Conservation (phyloP, 805 yeast species). For the Pichia nanzhaoensis region DNA sequence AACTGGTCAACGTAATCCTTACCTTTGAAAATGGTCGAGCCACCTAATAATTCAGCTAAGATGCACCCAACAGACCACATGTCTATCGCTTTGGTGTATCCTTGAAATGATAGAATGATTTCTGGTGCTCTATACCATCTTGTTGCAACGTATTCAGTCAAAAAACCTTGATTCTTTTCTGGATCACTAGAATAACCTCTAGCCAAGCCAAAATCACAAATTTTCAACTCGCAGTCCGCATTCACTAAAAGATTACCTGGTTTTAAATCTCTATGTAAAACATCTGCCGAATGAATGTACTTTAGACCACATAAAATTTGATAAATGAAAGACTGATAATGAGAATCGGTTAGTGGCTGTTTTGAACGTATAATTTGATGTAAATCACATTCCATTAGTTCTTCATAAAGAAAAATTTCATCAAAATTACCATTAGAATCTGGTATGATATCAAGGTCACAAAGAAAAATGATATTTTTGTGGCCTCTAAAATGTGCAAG, state of each 20-base stretch:
- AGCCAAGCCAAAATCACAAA: slow-evolving; percentile 95
- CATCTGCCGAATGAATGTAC: slow-evolving; percentile 93
- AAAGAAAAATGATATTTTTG: slow-evolving; percentile 90
- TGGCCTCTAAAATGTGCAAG: slow-evolving; percentile 93
- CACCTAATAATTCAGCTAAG: slow-evolving; percentile 86
- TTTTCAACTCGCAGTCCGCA: slow-evolving; percentile 93
- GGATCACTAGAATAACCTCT: slow-evolving; percentile 82
- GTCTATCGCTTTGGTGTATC: slow-evolving; percentile 94
- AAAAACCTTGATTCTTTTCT: slow-evolving; percentile 82
- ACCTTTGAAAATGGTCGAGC: slow-evolving; percentile 89
- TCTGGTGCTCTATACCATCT: slow-evolving; percentile 99
- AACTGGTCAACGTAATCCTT: slow-evolving; percentile 94
- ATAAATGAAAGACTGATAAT: slow-evolving; percentile 87
- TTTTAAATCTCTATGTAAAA: slow-evolving; percentile 87
- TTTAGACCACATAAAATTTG: slow-evolving; percentile 91
- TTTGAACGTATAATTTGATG: slow-evolving; percentile 94
- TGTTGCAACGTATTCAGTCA: slow-evolving; percentile 97
- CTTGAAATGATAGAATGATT: slow-evolving; percentile 89
- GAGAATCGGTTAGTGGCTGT: slow-evolving; percentile 90
- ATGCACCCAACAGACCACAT: slow-evolving; percentile 98
- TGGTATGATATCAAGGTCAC: slow-evolving; percentile 89
- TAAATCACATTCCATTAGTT: slow-evolving; percentile 97
- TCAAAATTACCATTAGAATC: slow-evolving; percentile 64
- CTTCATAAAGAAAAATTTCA: slow-evolving; percentile 91
- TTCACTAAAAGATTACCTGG: slow-evolving; percentile 91